These are phyloP conservation scores for Phytopythium ostracodes DNA, from an alignment of 352 stramenopile species.

Conservation along the genomic window DNA sequence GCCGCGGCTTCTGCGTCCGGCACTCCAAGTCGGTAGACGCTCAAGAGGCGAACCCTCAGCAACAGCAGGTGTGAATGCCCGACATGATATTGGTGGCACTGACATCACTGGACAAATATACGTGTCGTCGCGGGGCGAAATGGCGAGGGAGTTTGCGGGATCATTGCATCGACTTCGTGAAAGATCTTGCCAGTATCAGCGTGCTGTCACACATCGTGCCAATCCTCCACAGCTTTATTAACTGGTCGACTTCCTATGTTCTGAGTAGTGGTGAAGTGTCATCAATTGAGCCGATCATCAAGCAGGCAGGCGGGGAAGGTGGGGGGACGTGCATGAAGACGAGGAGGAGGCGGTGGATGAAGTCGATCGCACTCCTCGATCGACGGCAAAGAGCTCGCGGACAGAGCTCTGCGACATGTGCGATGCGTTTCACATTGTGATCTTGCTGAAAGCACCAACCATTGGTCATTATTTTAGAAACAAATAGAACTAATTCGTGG, in stretches of 20 bases:
- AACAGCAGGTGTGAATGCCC: neutral
- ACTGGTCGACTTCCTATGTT: no score
- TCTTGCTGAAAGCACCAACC: no score
- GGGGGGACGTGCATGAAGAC: neutral
- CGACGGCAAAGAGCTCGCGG: neutral
- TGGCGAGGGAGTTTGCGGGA: neutral
- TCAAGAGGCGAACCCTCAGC: conserved; percentile 9
- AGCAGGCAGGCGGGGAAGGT: neutral
- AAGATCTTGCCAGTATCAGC: no score
- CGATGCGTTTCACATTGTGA: neutral
- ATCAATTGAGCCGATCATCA: neutral
- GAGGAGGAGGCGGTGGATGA: neutral
- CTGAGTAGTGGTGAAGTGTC: no score
- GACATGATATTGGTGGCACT: neutral
- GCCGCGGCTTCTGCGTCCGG: conserved; percentile 66
- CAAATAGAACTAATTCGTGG: neutral
- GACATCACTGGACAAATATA: neutral
- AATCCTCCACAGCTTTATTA: no score
- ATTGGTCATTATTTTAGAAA: neutral
- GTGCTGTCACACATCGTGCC: neutral
- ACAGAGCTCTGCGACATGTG: neutral
- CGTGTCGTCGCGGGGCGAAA: neutral
- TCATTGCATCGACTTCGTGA: no score
- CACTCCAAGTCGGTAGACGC: conserved; percentile 45
- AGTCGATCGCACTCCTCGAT: neutral